A percentile compares a stretch with the other conserved stretches of the same genome.
These are phyloP conservation scores for Calonectria crousiana DNA, from an alignment of 2,329 filamentous ascomycete species.

Conservation along the genomic window DNA sequence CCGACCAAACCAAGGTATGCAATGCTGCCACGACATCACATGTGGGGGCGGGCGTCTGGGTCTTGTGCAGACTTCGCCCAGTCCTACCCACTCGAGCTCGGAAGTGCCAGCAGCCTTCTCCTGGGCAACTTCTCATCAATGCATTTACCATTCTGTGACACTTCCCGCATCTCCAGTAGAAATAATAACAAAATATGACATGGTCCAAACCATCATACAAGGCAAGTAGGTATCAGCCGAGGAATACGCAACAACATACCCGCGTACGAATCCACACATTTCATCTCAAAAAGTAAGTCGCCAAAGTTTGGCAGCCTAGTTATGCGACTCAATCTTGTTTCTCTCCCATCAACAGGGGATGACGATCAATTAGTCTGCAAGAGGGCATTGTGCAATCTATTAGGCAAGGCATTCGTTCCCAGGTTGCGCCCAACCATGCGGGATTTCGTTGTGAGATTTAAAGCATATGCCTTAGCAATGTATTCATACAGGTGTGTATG, in stretches of 20 bases:
- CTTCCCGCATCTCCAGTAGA: neutral
- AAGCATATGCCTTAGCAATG: neutral
- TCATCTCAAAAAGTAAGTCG: neutral
- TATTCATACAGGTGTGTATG: neutral
- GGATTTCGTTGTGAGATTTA: neutral
- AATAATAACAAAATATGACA: neutral
- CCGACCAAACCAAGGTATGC: slow-evolving; percentile 5
- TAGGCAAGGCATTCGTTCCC: neutral
- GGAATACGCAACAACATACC: neutral
- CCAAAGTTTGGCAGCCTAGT: neutral
- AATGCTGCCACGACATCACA: slow-evolving; percentile 25
- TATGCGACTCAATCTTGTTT: neutral
- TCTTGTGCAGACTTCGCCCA: neutral
- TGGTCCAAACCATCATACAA: neutral
- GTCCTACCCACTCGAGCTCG: neutral
- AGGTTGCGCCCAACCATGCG: neutral
- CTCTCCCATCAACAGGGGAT: neutral
- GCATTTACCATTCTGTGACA: neutral
- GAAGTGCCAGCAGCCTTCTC: neutral
- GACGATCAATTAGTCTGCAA: neutral
- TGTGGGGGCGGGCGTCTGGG: slow-evolving; percentile 9
- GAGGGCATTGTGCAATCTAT: neutral
- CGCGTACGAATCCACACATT: neutral
- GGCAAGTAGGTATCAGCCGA: neutral
- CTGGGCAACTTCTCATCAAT: slow-evolving; percentile 4